Conservation (phyloP, 2,329 filamentous ascomycete genomes). For the Fusarium nanum region DNA sequence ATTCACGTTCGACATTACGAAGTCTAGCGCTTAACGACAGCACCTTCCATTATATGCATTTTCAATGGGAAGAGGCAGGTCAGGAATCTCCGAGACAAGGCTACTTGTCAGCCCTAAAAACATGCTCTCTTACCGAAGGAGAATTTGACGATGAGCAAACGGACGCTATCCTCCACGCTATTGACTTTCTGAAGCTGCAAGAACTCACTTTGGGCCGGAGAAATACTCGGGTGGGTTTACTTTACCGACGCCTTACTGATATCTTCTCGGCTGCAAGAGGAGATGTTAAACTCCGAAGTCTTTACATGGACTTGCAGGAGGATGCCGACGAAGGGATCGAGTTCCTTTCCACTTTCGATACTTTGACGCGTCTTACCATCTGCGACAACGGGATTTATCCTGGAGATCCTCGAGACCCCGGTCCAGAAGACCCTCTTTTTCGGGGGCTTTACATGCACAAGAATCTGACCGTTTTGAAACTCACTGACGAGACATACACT, state of each 20-base stretch:
- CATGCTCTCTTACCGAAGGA: conserved; percentile 3
- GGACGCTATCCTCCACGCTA: neutral
- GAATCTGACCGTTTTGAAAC: conserved; percentile 20
- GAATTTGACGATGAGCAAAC: neutral
- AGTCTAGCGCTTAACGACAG: neutral
- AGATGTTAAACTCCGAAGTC: conserved; percentile 8
- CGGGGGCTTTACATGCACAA: conserved; percentile 30
- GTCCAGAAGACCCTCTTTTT: conserved; percentile 9
- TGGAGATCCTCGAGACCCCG: neutral
- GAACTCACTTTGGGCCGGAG: conserved; percentile 13
- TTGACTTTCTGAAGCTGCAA: conserved; percentile 27
- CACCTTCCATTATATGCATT: neutral
- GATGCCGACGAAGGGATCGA: neutral
- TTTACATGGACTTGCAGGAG: conserved; percentile 9
- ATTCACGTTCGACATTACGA: conserved; percentile 31
- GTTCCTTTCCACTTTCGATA: conserved; percentile 37
- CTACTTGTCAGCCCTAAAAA: conserved; percentile 13
- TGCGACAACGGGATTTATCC: conserved; percentile 5
- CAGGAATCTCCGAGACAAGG: neutral
- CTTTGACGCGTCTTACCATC: conserved; percentile 19
- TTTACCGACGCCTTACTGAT: conserved; percentile 11
- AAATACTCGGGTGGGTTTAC: neutral
- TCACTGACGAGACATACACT: neutral
- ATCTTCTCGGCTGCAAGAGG: neutral
- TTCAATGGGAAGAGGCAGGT: neutral